Base-by-base conservation (phyloP, 257 asterid genomes). In the Gardenia jasminoides region DNA sequence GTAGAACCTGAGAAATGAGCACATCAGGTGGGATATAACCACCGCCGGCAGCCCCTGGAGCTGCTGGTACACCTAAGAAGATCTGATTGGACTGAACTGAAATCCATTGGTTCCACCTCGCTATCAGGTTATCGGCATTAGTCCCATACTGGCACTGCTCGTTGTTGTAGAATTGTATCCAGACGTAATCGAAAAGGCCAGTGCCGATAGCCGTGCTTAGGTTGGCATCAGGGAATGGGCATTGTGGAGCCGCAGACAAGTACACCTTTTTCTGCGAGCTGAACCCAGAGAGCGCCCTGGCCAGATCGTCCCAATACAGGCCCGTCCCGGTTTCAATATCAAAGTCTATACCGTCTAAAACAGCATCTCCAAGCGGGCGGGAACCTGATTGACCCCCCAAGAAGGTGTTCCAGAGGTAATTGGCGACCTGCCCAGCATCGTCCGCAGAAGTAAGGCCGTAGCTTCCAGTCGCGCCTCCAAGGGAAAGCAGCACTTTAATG, bases 141-240 rank as follows among this genome's bases (percentile, higher is more conserved):
- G 64, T 70, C 0, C 85, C 16, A 20, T 81, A 88, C 9, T 92
- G 89, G 13, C 96, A 90, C 30, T 36, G 75, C 4, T 19, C 56
- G 19, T 88, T 92, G 79, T 92, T 89, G 82, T 90, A 92, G 48
- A 92, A 90, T 68, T 90, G 94, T 24, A 89, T 75, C 94, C 93
- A 89, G 10, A 92, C 81, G 30, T 81, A 89, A 76, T 89, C 90
- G 52, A 92, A 92, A 17, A 88, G 84, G 30, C 91, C 95, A 0
- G 87, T 80, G 43, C 52, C 52, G 47, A 89, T 83, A 4, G 95
- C 89, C 1, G 85, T 10, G 41, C 74, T 72, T 52, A 89, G 33
- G 50, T 76, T 70, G 3, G 78, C 83, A 26, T 90, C 95, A 0
- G 91, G 93, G 74, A 84, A 72, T 0, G 86, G 85, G 36, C 92